Evolutionary conservation across 345 rosid species (phyloP).

Genomic region (Noccaea bulbosa): DNA sequence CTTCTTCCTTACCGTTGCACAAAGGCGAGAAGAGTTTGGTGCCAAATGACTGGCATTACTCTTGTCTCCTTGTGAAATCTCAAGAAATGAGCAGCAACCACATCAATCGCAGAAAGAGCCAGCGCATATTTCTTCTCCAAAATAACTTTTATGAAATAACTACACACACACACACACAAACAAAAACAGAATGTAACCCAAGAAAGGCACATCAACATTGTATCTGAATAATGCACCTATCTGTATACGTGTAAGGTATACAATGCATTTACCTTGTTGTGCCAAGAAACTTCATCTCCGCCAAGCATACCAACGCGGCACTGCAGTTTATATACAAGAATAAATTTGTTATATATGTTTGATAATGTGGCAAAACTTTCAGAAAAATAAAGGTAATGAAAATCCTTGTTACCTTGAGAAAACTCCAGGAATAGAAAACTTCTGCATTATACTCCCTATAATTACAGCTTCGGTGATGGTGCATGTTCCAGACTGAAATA

Average conservation of each 20-base stretch:
- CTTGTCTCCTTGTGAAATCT: constrained; percentile 13
- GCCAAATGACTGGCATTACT: constrained; percentile 13
- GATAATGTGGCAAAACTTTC: neutral
- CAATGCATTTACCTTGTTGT: constrained; percentile 20
- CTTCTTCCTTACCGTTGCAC: constrained; percentile 15
- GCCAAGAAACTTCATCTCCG: neutral
- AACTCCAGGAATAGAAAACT: neutral
- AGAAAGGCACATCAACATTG: neutral
- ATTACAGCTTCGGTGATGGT: constrained; percentile 6
- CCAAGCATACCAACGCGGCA: constrained; percentile 12
- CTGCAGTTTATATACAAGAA: constrained; percentile 4
- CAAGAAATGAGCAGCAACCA: constrained; percentile 14
- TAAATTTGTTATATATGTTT: neutral
- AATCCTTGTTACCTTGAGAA: constrained; percentile 13
- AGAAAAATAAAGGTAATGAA: neutral
- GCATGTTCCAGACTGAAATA: constrained; percentile 16
- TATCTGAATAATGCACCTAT: neutral
- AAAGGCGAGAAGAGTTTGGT: constrained; percentile 16
- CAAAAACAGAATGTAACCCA: constrained; percentile 1
- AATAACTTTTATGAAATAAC: constrained; percentile 27
- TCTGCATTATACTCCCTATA: constrained; percentile 16
- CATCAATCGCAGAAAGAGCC: neutral
- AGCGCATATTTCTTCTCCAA: constrained; percentile 22
- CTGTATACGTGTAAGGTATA: neutral
- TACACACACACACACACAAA: neutral